A percentile compares a stretch with the other conserved stretches of the same genome.
These are phyloP conservation scores for Tylopilus vinaceipallidus DNA, from an alignment of 768 basidiomycete genomes.

Conservation along the genomic window DNA sequence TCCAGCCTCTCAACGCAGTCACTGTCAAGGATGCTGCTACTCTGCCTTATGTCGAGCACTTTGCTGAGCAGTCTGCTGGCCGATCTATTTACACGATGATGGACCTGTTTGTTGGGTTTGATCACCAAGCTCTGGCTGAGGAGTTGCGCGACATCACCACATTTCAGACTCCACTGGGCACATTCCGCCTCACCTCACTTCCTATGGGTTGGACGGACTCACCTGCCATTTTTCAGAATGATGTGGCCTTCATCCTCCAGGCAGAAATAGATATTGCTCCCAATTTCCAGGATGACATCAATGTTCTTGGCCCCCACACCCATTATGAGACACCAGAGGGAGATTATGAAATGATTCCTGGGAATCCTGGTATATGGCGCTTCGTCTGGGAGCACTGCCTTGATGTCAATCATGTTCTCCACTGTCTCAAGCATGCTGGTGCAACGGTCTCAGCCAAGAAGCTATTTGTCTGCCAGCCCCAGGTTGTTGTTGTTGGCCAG, in stretches of 20 bases:
- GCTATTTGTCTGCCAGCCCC: slow-evolving; percentile 22
- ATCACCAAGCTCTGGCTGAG: background rate
- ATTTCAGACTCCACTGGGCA: slow-evolving; percentile 41
- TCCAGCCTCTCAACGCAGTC: slow-evolving; percentile 23
- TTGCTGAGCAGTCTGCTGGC: slow-evolving; percentile 16
- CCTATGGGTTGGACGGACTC: slow-evolving; percentile 47
- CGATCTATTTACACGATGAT: background rate
- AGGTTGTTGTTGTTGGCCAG: no score
- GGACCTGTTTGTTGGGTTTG: background rate
- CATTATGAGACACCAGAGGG: slow-evolving; percentile 28
- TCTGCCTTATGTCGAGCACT: slow-evolving; percentile 11
- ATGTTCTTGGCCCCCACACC: slow-evolving; percentile 35
- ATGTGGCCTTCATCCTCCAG: slow-evolving; percentile 38
- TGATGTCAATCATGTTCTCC: slow-evolving; percentile 14
- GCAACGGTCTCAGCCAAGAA: slow-evolving; percentile 41
- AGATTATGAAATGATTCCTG: slow-evolving; percentile 6
- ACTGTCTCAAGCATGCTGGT: slow-evolving; percentile 32
- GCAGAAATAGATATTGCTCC: slow-evolving; percentile 36
- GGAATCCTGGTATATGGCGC: slow-evolving; percentile 7
- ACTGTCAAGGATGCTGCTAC: slow-evolving; percentile 11
- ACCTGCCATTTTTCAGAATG: slow-evolving; percentile 38
- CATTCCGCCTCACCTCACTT: slow-evolving; percentile 29
- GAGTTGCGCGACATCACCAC: slow-evolving; percentile 37
- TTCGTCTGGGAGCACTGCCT: slow-evolving; percentile 33
- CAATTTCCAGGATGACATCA: slow-evolving; percentile 42